Evolutionary conservation across 371 early-diverging fungal genomes (phyloP).

Genomic region (Sporodiniella umbellata): DNA sequence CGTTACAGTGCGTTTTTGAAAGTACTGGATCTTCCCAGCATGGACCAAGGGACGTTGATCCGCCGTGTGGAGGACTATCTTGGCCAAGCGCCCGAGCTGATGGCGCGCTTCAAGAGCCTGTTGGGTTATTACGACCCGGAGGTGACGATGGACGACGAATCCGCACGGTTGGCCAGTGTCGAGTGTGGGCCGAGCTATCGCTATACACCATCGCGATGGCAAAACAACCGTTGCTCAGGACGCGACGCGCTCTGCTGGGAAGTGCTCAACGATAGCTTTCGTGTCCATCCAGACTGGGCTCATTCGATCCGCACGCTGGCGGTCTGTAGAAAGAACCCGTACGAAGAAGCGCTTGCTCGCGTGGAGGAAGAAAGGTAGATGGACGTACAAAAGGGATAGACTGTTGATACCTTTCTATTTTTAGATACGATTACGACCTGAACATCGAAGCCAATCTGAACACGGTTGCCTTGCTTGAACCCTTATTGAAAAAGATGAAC

Average conservation of each 20-base stretch:
- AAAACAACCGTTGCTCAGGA: constrained; percentile 73
- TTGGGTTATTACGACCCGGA: constrained; percentile 86
- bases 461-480: constrained; percentile 89
- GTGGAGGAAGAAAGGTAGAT: constrained; percentile 94
- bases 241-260: constrained; percentile 89
- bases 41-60: constrained; percentile 79
- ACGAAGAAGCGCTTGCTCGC: constrained; percentile 94
- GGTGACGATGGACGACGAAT: constrained; percentile 44
- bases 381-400: not conserved
- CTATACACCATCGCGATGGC: constrained; percentile 51
- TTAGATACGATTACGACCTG: constrained; percentile 94
- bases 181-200: constrained; percentile 65
- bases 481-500: constrained; percentile 73
- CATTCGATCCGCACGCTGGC: constrained; percentile 94
- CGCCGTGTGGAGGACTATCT: constrained; percentile 82
- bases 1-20: constrained; percentile 97
- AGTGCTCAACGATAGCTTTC: constrained; percentile 95
- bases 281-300: constrained; percentile 93
- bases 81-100: constrained; percentile 69
- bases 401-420: not conserved
- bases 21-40: constrained; percentile 90
- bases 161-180: constrained; percentile 23
- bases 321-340: constrained; percentile 92
- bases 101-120: constrained; percentile 92
- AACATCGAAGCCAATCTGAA: constrained; percentile 93